Percentiles rank a stretch among this genome's conserved stretches.
These are phyloP conservation scores for Colletotrichum liriopes DNA, from an alignment of 2,329 filamentous ascomycete genomes.

Conservation along the genomic window DNA sequence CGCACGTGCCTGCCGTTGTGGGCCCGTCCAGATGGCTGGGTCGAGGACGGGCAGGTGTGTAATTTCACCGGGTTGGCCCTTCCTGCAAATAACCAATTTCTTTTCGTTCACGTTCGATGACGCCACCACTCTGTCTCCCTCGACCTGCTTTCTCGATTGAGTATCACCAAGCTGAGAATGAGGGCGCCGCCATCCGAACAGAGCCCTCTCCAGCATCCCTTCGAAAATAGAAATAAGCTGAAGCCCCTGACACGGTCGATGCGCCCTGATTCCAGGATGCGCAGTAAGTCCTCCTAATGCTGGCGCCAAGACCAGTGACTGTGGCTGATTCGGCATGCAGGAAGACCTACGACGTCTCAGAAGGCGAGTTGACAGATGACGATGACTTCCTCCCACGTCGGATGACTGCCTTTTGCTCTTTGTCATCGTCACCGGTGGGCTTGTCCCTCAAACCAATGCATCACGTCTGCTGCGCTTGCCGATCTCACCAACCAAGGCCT, in stretches of 20 bases:
- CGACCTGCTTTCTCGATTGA: background rate
- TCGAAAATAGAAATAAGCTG: constrained; percentile 1
- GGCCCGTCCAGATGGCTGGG: background rate
- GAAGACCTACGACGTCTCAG: constrained; percentile 5
- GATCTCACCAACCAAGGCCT: background rate
- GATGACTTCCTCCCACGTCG: background rate
- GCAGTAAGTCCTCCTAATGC: background rate
- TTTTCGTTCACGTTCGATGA: background rate
- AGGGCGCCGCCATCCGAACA: background rate
- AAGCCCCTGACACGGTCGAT: background rate
- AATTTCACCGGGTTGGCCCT: background rate
- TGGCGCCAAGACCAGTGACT: constrained; percentile 21
- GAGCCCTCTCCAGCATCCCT: background rate
- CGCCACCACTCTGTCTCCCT: background rate
- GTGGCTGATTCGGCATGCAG: constrained; percentile 31
- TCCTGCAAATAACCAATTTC: constrained; percentile 2
- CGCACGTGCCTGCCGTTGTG: constrained; percentile 12
- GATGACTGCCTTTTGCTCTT: background rate
- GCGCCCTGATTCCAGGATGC: background rate
- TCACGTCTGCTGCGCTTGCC: background rate
- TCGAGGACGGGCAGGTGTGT: background rate
- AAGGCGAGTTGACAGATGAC: constrained; percentile 1
- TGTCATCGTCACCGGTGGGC: background rate
- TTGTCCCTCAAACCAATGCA: background rate
- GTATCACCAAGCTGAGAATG: background rate